Base-by-base conservation (phyloP, 306 rosid species). In the Hippophae rhamnoides region DNA sequence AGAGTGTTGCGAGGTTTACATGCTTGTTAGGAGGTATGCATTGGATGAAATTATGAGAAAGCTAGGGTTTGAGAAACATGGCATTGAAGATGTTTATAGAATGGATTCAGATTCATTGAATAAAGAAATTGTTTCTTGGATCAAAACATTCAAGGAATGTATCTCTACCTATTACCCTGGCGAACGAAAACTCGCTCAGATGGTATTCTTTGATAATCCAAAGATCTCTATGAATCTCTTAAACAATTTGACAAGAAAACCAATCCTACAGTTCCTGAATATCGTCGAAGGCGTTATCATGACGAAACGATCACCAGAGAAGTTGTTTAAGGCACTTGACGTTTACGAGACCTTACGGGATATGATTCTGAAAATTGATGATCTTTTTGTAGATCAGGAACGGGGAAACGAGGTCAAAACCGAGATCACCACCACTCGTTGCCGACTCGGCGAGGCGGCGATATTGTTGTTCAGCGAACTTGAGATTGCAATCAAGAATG, bases 321-420 rank as follows among this genome's bases (percentile, higher is more conserved):
- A 82, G 57, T 65, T 89, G 14, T 89, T 89, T 79, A 89, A 82
- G 56, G 56, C 84, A 14, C 69, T 89, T 0, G 97, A 89, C 68
- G 84, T 84, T 82, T 84, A 82, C 47, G 97, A 89, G 75, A 73
- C 87, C 7, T 64, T 86, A 2, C 76, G 80, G 3, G 86, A 84
- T 26, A 42, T 84, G 41, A 64, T 73, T 31, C 68, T 61, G 6
- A 54, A 65, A 6, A 44, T 74, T 6, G 52, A 46, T 0, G 57
- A 9, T 8, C 10, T 68, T 73, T 0, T 69, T 47, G 62, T 53
- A 62, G 11, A 74, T 60, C 45, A 38, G 51, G 23, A 44, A 66
- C 12, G 53, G 6, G 70, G 41, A 2, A 59, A 57, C 13, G 93
- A 82, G 62, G 44, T 87, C 12, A 66, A 56, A 3, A 47, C 54